Evolutionary conservation across 257 asterid genomes (phyloP), one percentile per base, ranked within the genome.

Genomic region (Primulina tabacum): DNA sequence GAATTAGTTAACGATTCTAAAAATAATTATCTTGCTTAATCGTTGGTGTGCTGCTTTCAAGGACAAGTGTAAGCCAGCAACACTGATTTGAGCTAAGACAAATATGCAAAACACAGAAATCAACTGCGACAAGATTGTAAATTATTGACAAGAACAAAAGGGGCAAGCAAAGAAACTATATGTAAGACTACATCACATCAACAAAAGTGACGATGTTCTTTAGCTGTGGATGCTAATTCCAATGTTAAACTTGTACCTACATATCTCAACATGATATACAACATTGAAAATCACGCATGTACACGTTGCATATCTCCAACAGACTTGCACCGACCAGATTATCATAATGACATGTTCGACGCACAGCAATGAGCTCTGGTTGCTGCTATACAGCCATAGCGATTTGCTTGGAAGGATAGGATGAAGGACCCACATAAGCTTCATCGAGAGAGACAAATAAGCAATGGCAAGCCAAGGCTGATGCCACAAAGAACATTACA

Each of bases 391-490:
- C 77, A 16, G 85, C 76, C 61, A 71, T 64, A 8, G 86, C 83
- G 34, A 90, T 62, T 75, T 73, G 72, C 78, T 81, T 81, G 6
- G 79, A 79, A 32, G 83, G 73, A 47, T 76, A 80, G n/a, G 90
- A 83, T 30, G 70, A 21, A 26, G 76, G 86, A 40, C 77, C 79
- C 73, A 78, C 59, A 71, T 78, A 83, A 62, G 82, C 81, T 62
- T 81, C 78, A 14, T 74, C 43, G n/a, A 85, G 78, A 34, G 87
- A 75, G 8, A 80, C 87, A 76, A 87, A 40, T 63, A 81, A 68
- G 50, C 83, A 83, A 71, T 80, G 87, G 43, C 79, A 79, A 69
- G 97, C 97, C 85, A 84, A 73, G 38, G 90, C 90, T 5, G 91
- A 80, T 52, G 95, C 89, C 38, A 67, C 67, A 58, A 87, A 72